phyloP scores from a whole-genome alignment of 176 grass and related monocot genomes.

The Oryza australiensis region DNA sequence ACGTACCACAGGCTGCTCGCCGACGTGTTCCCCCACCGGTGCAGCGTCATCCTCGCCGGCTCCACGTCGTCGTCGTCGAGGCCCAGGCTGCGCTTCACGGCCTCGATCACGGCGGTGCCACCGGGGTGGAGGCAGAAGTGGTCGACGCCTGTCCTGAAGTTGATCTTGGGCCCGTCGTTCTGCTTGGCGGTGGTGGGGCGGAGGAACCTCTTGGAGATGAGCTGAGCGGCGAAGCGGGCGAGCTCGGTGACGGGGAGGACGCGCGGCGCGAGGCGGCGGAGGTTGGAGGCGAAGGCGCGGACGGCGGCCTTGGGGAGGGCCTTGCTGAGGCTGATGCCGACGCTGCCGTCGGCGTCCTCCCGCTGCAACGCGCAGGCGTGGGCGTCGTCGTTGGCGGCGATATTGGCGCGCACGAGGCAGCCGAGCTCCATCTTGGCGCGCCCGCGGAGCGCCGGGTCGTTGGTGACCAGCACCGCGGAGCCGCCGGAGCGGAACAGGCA shows the following conservation, averaged over 20 bases:
- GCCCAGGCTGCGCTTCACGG: constrained; percentile 32
- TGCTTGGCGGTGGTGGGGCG: neutral
- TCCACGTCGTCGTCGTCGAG: constrained; percentile 56
- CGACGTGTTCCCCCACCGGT: constrained; percentile 78
- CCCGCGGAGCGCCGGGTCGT: constrained; percentile 38
- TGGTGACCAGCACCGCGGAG: constrained; percentile 51
- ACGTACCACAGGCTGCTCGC: constrained; percentile 78
- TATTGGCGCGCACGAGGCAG: constrained; percentile 56
- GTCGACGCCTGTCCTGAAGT: constrained; percentile 53
- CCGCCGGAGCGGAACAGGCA: constrained; percentile 67
- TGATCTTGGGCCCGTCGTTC: neutral
- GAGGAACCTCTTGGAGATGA: neutral
- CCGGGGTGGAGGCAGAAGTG: constrained; percentile 61
- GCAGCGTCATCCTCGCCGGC: constrained; percentile 67
- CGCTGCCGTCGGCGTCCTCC: constrained; percentile 39
- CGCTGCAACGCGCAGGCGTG: constrained; percentile 52
- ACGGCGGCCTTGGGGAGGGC: constrained; percentile 43
- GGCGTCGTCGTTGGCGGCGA: constrained; percentile 55
- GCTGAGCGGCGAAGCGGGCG: neutral
- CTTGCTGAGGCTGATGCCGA: constrained; percentile 44
- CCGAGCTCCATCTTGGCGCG: constrained; percentile 63
- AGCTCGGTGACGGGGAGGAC: constrained; percentile 38
- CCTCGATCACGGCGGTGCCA: constrained; percentile 51
- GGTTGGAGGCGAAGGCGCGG: constrained; percentile 43
- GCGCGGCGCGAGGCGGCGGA: constrained; percentile 34